Base-by-base conservation (phyloP, 805 yeast genomes). In the Candida silvicultrix region DNA sequence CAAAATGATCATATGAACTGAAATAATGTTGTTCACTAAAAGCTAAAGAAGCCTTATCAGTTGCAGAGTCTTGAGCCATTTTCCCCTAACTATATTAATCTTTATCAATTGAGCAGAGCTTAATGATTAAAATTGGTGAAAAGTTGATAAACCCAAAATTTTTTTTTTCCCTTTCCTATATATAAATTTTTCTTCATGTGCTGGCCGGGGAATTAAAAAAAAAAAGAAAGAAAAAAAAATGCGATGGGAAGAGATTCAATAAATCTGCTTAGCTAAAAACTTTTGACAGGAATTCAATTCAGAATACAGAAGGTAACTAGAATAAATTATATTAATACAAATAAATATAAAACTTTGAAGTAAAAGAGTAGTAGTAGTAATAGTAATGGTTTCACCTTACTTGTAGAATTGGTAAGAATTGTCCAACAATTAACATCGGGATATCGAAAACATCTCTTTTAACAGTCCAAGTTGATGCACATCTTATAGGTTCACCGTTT, bases 1-100 rank as follows among this genome's bases (percentile, higher is more conserved):
- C 96, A 62, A 89, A 89, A 64, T 94, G 98, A 65, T 92, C 97
- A 61, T 94, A 94, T 2, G 98, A 92, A 44, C 83, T 77, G 71
- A 94, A 94, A 69, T 94, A 94, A 67, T 92, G 98, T 69, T 89
- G 95, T 62, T 92, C 98, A 41, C 78, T 67, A 63, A 80, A 79
- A 23, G 89, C 80, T 55, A 85, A 70, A n/a, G 70, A 47, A 31
- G 70, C 60, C 58, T 82, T 83, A 52, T 81, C 84, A 6, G 92
- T 85, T 43, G 92, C 92, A 43, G 83, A 80, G 5, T 58, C 64
- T 16, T 23, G 49, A 29, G 45, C 56, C 43, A 52, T 49, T 20
- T 58, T 58, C 44, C n/a, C n/a, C n/a, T n/a, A n/a, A n/a, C n/a
- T n/a, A n/a, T n/a, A n/a, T n/a, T n/a, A n/a, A n/a, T n/a, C n/a